Base-by-base conservation (phyloP, 169 alveolate species). In the Babesia caballi region DNA sequence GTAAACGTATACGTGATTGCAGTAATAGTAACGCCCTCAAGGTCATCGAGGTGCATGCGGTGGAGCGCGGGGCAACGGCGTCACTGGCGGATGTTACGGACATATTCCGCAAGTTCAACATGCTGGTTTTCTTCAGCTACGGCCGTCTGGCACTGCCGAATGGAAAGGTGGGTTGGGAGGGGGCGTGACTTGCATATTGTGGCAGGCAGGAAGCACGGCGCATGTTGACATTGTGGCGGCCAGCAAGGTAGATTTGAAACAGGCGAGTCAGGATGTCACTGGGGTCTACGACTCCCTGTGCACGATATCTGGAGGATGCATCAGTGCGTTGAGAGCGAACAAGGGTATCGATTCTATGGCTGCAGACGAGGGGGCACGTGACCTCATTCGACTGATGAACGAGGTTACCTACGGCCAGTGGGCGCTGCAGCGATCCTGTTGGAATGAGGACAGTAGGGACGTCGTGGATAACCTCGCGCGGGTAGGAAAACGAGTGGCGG, bases 21-120 rank as follows among this genome's bases (percentile, higher is more conserved):
- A 60, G 70, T 38, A 27, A 23, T 23, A 60, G 70, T 32, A 57
- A 57, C 33, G 15, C 30, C 19, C 4, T 57, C 9, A 57, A 19
- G 9, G 7, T 33, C 32, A 9, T 57, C 36, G 51, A 30, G 50
- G 8, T 8, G 8, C 23, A 12, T n/a, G 7, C 67, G 27, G 33
- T 30, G 15, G 21, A 38, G 27, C 52, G n/a, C 28, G 6, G 30
- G 49, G 25, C 19, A 23, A 19, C 15, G 7, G 9, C 40, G 28
- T n/a, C 32, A 25, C 25, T 30, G 47, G 25, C 52, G 8, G 73
- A 63, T 32, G 30, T 49, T 3, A 49, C 60, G 15, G n/a, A 33
- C 9, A 11, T 63, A 25, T 6, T 47, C n/a, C 73, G 54, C 60
- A 9, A 28, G 35, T 33, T 63, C 60, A 63, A 63, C 49, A 30